Base-by-base conservation (phyloP, 352 stramenopile genomes). In the Lagenidium giganteum region DNA sequence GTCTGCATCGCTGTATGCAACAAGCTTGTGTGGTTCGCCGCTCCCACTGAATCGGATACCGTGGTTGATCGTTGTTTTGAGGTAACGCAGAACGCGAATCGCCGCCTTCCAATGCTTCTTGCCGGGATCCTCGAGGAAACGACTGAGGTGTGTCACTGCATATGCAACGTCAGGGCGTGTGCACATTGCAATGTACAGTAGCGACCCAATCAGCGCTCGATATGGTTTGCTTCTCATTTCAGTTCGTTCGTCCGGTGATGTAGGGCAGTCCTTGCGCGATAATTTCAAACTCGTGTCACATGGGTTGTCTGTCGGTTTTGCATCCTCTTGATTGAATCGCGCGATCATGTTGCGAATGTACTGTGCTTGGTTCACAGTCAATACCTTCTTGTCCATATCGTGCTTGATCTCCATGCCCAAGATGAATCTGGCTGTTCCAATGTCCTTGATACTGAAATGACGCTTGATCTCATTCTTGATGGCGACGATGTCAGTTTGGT, bases 371-470 rank as follows among this genome's bases (percentile, higher is more conserved):
- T 51, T 60, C n/a, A 66, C 54, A 24, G 55, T 58, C 2, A 51
- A 31, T 21, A 20, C 51, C 12, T n/a, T 26, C 4, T 24, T 36
- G 0, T 2, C 5, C 18, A 30, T 16, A 14, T 61, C 42, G 23
- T 52, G 43, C 6, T 54, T 37, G 2, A 67, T 56, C 12, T 67
- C 44, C 48, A 61, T 58, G 0, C 44, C 52, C 8, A 60, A 12
- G 4, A 64, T 52, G 29, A 58, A 54, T 16, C 44, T 57, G 3
- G 23, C 46, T 2, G 5, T 14, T 5, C 41, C 38, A 8, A 62
- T 8, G 8, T 59, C 52, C 20, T 62, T 59, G 35, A 58, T 67
- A 23, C 41, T 52, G 28, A 57, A 60, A 16, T 0, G 8, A 3
- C 8, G 27, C 23, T 51, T 51, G 0, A 57, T 23, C 1, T 27